These are phyloP conservation scores for Lizonia empirigonia DNA, from an alignment of 2,329 filamentous ascomycete genomes.

Conservation along the genomic window DNA sequence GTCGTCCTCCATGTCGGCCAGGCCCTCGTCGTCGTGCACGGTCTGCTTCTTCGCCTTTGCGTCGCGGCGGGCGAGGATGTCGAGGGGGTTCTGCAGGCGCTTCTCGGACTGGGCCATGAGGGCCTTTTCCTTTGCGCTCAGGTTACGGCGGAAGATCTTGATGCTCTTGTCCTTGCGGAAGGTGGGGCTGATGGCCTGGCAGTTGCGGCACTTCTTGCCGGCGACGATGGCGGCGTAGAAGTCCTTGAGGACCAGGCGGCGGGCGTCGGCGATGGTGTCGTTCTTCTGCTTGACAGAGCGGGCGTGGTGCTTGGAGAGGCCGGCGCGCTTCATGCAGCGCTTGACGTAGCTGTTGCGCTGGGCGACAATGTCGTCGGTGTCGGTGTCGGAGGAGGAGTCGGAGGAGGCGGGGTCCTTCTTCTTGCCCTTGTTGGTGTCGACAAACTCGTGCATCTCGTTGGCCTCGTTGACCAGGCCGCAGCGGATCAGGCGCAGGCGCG, in stretches of 20 bases:
- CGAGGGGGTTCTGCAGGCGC: constrained; percentile 71
- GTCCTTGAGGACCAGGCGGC: constrained; percentile 76
- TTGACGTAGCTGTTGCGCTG: constrained; percentile 72
- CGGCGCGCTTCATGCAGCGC: constrained; percentile 68
- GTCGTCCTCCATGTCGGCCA: constrained; percentile 66
- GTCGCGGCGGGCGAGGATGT: constrained; percentile 60
- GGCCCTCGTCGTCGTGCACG: constrained; percentile 67
- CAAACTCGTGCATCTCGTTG: constrained; percentile 54
- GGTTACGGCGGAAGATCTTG: constrained; percentile 88
- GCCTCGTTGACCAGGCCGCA: constrained; percentile 79
- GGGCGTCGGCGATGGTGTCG: constrained; percentile 78
- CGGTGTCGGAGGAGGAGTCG: constrained; percentile 68
- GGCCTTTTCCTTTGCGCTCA: constrained; percentile 74
- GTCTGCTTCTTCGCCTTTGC: constrained; percentile 52
- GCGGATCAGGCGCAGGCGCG: constrained; percentile 84
- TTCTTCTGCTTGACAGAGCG: constrained; percentile 69
- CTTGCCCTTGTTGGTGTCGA: constrained; percentile 50
- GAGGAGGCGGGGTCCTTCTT: constrained; percentile 57
- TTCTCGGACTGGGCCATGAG: constrained; percentile 75
- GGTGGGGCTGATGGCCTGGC: constrained; percentile 62
- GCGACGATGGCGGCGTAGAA: constrained; percentile 77
- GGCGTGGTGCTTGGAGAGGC: constrained; percentile 50
- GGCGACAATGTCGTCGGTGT: constrained; percentile 62
- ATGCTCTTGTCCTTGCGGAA: constrained; percentile 90
- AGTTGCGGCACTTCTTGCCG: constrained; percentile 71